Evolutionary conservation across 768 basidiomycete genomes (phyloP), one percentile per base, ranked within the genome.

Genomic region (Rhodotorula kratochvilovae): DNA sequence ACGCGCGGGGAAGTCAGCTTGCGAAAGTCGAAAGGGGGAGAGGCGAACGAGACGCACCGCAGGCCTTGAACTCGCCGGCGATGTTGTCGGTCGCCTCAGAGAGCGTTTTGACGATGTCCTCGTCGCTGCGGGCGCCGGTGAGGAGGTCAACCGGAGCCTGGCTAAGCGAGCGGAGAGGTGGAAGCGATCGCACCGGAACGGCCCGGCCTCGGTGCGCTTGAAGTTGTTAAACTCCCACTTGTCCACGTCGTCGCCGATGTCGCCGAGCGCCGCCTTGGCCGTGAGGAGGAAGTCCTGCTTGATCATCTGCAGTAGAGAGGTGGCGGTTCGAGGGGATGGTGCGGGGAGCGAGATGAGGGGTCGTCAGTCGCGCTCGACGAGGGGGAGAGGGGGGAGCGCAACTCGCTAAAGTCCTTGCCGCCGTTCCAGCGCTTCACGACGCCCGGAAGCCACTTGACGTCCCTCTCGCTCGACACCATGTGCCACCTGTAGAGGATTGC

Each of bases 341-440:
- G n/a, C n/a, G n/a, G n/a, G n/a, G n/a, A n/a, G n/a, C n/a, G n/a
- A n/a, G n/a, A n/a, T n/a, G n/a, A n/a, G n/a, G n/a, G n/a, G n/a
- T n/a, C n/a, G 27, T 0, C 27, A 45, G 42, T 19, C n/a, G 13
- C 27, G 10, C n/a, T 27, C 29, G 15, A 36, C 50, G 23, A 39
- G 10, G 29, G 60, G 1, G 36, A 25, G 29, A 31, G 35, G 7
- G 27, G 11, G 36, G 4, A 39, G 42, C 72, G 27, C 4, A 67
- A 68, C 11, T 69, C 19, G n/a, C 61, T 62, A 46, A 59, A 66
- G 21, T 64, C 61, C 55, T 43, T 65, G 29, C 60, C 60, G 59
- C 76, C 39, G 67, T 78, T 21, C 27, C 17, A 72, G 19, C 72
- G 17, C 29, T 57, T 46, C 78, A 90, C 86, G n/a, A 86, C 79